phyloP scores from a whole-genome alignment of 2,329 filamentous ascomycete genomes.

The Zymoseptoria brevis region DNA sequence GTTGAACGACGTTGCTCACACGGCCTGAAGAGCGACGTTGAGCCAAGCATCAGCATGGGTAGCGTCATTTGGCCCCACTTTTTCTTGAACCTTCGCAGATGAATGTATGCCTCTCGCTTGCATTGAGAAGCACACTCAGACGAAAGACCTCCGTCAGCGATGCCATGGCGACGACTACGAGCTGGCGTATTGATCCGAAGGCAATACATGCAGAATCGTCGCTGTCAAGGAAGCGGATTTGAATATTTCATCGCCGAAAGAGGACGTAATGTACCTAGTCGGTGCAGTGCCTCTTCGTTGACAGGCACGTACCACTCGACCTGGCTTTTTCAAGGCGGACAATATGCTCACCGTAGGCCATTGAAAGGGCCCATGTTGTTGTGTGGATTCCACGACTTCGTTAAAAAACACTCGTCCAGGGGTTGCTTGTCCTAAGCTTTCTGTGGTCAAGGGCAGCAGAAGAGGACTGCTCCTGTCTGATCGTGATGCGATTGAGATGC shows the following conservation, averaged over 20 bases:
- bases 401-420: not conserved
- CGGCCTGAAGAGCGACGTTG: not conserved
- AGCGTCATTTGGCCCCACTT: not conserved
- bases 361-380: too few species aligned
- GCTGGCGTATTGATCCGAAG: too few species aligned
- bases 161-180: too few species aligned
- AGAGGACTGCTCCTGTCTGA: not conserved
- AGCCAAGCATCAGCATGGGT: not conserved
- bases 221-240: too few species aligned
- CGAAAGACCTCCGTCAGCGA: not conserved
- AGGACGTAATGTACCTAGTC: too few species aligned
- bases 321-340: not conserved
- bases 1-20: not conserved
- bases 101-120: not conserved
- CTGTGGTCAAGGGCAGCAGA: not conserved
- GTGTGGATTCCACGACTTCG: not conserved
- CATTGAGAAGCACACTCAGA: not conserved
- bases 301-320: not conserved
- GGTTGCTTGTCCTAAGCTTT: not conserved
- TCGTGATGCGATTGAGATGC: not conserved
- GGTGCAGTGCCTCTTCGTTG: not conserved
- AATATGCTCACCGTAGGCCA: too few species aligned
- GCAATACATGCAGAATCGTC: too few species aligned
- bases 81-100: not conserved
- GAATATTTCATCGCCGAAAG: too few species aligned